Conservation (phyloP, 176 grass and related monocot genomes). For the Eleusine coracana region DNA sequence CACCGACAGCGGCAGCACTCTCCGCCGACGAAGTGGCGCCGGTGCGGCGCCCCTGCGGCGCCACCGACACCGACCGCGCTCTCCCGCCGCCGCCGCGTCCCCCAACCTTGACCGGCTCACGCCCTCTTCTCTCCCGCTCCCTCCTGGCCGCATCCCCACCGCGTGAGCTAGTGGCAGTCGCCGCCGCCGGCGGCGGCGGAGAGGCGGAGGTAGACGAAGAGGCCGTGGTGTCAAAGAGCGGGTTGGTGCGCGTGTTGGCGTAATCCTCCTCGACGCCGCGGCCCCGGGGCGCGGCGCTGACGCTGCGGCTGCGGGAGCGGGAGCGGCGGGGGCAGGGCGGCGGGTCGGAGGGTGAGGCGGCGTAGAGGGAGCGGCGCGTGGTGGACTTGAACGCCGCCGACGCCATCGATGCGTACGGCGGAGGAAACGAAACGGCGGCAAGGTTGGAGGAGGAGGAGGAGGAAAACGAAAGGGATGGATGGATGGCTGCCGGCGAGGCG, state of each 20-base stretch:
- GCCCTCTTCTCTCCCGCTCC: constrained; percentile 39
- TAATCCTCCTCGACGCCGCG: neutral
- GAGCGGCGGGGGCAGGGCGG: constrained; percentile 41
- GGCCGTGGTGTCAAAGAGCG: constrained; percentile 46
- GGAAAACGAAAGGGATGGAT: neutral
- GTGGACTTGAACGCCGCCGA: constrained; percentile 49
- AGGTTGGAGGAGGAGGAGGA: neutral
- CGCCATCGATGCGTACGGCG: constrained; percentile 29
- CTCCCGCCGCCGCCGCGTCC: constrained; percentile 4
- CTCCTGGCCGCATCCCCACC: neutral
- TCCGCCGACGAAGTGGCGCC: constrained; percentile 5
- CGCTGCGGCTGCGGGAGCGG: constrained; percentile 33
- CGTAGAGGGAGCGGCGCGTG: constrained; percentile 34
- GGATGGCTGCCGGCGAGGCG: no score
- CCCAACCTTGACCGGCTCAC: constrained; percentile 8
- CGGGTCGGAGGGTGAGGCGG: neutral
- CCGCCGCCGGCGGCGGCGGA: neutral
- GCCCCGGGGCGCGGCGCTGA: constrained; percentile 36
- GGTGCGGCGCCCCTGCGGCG: constrained; percentile 9
- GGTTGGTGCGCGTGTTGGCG: constrained; percentile 47
- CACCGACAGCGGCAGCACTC: neutral
- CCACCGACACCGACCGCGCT: constrained; percentile 50
- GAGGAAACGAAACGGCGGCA: neutral
- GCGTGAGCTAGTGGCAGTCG: neutral
- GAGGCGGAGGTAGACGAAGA: neutral